Percentiles rank a stretch among this genome's conserved stretches.
Evolutionary conservation across 306 rosid genomes (phyloP).

Genomic region (Castanea crenata): DNA sequence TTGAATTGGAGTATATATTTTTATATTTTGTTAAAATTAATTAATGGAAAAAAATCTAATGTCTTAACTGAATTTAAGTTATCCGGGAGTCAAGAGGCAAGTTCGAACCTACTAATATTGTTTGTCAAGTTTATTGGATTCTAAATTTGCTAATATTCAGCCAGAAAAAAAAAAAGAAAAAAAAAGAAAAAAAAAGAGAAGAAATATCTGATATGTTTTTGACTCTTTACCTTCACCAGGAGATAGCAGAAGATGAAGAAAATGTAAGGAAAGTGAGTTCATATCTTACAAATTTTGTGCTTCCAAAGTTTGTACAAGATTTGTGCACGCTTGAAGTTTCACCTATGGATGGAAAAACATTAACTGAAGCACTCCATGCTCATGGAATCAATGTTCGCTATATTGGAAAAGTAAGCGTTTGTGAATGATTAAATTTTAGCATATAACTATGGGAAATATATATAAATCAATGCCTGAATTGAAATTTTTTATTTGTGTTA

Average conservation of each 20-base stretch:
- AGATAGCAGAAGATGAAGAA: slow-evolving; percentile 77
- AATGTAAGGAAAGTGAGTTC: slow-evolving; percentile 81
- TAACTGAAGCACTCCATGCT: slow-evolving; percentile 97
- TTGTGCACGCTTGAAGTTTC: slow-evolving; percentile 97
- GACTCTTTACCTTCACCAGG: slow-evolving; percentile 50
- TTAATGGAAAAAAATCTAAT: slow-evolving; percentile 20
- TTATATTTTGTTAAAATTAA: not conserved
- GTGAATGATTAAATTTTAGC: not conserved
- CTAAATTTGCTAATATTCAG: not conserved
- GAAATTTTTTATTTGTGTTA: not conserved
- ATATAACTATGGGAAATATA: not conserved
- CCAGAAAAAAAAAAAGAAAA: too few relatives aligned
- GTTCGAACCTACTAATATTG: not conserved
- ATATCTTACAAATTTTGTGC: slow-evolving; percentile 73
- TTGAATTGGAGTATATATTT: not conserved
- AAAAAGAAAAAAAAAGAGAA: too few relatives aligned
- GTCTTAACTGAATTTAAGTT: slow-evolving; percentile 89
- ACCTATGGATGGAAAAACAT: slow-evolving; percentile 98
- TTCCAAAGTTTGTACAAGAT: slow-evolving; percentile 95
- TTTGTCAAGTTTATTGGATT: not conserved
- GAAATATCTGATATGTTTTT: slow-evolving; percentile 14
- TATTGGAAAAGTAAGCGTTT: slow-evolving; percentile 74
- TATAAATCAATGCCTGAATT: not conserved
- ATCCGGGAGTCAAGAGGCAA: slow-evolving; percentile 74
- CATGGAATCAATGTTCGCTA: slow-evolving; percentile 97